Conservation (phyloP, 257 asterid genomes). For the Linaria vulgaris region DNA sequence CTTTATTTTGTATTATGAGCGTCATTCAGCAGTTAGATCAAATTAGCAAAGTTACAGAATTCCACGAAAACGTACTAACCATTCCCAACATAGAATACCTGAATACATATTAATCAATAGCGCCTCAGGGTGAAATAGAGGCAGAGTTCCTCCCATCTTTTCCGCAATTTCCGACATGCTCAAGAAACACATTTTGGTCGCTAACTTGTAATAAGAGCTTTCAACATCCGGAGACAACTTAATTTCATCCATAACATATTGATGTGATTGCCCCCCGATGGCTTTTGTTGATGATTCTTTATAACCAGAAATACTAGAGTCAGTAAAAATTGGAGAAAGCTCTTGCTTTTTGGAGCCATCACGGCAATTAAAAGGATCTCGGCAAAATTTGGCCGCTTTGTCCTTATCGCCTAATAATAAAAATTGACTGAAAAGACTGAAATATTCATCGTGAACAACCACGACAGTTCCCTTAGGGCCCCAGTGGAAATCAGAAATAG, state of each 20-base stretch:
- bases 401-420: conserved; percentile 38
- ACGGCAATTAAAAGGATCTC: conserved; percentile 25
- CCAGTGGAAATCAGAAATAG: conserved; percentile 74
- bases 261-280: conserved; percentile 30
- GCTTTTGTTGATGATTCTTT: conserved; percentile 23
- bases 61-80: conserved; percentile 9
- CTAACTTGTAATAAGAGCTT: conserved; percentile 31
- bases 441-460: conserved; percentile 61
- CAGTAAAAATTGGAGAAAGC: conserved; percentile 29
- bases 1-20: conserved; percentile 15
- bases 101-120: conserved; percentile 65
- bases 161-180: conserved; percentile 75
- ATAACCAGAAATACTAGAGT: conserved; percentile 28
- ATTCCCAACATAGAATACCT: conserved; percentile 54
- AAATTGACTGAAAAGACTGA: conserved; percentile 68
- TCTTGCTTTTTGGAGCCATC: conserved; percentile 29
- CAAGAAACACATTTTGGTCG: conserved; percentile 45
- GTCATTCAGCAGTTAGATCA: not conserved
- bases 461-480: conserved; percentile 76
- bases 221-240: conserved; percentile 31
- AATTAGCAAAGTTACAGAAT: not conserved
- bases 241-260: conserved; percentile 30
- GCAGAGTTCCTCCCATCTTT: conserved; percentile 70
- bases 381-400: conserved; percentile 19
- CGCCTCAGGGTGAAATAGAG: conserved; percentile 81